phyloP scores from a whole-genome alignment of 2,329 filamentous ascomycete species.

The Beauveria pseudobassiana region DNA sequence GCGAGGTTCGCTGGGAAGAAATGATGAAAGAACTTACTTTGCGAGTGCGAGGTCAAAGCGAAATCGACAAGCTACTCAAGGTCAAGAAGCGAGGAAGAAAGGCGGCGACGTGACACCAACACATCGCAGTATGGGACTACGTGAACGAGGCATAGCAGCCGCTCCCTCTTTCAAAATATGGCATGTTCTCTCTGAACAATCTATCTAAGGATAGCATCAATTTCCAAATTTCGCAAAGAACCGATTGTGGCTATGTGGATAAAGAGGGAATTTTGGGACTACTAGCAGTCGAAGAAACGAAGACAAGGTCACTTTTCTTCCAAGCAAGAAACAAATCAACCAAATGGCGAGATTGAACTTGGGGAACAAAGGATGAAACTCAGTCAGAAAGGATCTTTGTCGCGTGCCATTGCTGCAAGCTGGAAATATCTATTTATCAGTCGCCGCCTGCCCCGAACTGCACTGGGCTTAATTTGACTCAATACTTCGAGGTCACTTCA shows the following conservation, averaged over 20 bases:
- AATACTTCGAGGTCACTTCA: no score
- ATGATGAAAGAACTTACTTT: conserved; percentile 79
- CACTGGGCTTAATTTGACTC: no score
- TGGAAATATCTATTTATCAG: no score
- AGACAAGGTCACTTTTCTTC: no score
- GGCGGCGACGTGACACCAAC: not conserved
- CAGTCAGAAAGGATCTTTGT: no score
- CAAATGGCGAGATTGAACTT: no score
- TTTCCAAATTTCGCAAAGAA: not conserved
- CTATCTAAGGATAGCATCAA: not conserved
- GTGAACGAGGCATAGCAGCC: not conserved
- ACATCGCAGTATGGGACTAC: not conserved
- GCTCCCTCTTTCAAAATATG: not conserved
- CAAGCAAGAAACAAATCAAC: no score
- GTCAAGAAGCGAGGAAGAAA: conserved; percentile 29
- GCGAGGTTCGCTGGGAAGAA: conserved; percentile 59
- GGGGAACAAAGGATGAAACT: no score
- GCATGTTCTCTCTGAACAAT: not conserved
- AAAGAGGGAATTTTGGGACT: not conserved
- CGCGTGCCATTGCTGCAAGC: no score
- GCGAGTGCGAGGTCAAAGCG: conserved; percentile 60
- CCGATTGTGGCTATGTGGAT: not conserved
- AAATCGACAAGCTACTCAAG: conserved; percentile 62
- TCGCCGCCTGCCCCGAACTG: no score
- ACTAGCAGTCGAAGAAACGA: no score